phyloP scores from a whole-genome alignment of 768 basidiomycete genomes.

The Boletus sp. region DNA sequence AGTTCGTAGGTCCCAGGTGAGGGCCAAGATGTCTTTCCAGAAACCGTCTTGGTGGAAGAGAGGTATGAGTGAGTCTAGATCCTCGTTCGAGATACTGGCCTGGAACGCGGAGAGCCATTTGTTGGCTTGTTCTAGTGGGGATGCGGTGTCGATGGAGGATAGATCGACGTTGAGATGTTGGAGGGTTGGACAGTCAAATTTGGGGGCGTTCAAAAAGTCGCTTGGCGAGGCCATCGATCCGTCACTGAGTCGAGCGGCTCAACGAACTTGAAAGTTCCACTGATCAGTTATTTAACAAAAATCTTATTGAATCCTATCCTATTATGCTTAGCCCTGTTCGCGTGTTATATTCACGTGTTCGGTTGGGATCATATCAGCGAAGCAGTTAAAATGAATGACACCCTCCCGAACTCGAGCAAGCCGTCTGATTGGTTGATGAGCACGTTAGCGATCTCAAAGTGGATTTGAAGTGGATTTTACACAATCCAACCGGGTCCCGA shows the following conservation, averaged over 20 bases:
- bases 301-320: too few relatives aligned
- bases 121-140: constrained; percentile 5
- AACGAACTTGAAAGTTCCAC: too few relatives aligned
- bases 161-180: constrained; percentile 16
- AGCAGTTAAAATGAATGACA: too few relatives aligned
- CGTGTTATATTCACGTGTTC: too few relatives aligned
- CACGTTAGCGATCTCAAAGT: too few relatives aligned
- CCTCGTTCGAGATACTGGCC: background rate
- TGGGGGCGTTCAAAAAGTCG: background rate
- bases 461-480: too few relatives aligned
- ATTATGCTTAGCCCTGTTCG: too few relatives aligned
- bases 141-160: constrained; percentile 7
- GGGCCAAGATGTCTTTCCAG: constrained; percentile 52
- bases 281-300: too few relatives aligned
- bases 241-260: background rate
- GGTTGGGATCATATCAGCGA: too few relatives aligned
- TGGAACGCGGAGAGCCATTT: constrained; percentile 24
- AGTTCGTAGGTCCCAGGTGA: constrained; percentile 56
- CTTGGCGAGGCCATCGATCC: background rate
- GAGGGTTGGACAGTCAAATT: constrained; percentile 24
- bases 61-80: background rate
- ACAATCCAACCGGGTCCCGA: too few relatives aligned
- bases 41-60: constrained; percentile 29
- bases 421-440: too few relatives aligned
- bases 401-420: too few relatives aligned